These are phyloP conservation scores for Hygrocybe coccinea DNA, from an alignment of 768 basidiomycete species.

Conservation along the genomic window DNA sequence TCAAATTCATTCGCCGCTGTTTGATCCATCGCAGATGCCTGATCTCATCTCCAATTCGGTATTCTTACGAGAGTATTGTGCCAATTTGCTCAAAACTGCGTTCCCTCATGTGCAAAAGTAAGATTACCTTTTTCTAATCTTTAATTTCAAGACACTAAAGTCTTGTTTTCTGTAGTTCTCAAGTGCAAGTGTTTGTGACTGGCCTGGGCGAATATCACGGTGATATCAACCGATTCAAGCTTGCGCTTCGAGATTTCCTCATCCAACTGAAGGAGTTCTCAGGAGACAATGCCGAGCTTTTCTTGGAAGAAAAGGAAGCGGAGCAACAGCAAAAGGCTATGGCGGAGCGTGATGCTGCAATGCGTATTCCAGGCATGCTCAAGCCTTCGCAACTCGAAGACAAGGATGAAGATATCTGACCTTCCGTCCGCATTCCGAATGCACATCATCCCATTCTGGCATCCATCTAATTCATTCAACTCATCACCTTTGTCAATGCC, in stretches of 20 bases:
- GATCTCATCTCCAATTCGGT: slow-evolving; percentile 72
- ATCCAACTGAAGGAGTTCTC: slow-evolving; percentile 98
- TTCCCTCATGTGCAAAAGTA: slow-evolving; percentile 91
- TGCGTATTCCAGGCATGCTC: slow-evolving; percentile 96
- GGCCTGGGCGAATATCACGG: slow-evolving; percentile 67
- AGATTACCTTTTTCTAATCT: slow-evolving; percentile 24
- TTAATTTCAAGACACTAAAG: slow-evolving; percentile 8
- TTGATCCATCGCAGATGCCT: slow-evolving; percentile 67
- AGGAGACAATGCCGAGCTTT: slow-evolving; percentile 88
- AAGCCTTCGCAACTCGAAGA: slow-evolving; percentile 94
- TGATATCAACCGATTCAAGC: slow-evolving; percentile 88
- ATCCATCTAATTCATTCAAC: background rate
- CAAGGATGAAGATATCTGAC: slow-evolving; percentile 34
- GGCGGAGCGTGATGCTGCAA: slow-evolving; percentile 82
- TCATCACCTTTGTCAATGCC: background rate
- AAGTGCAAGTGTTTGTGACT: slow-evolving; percentile 65
- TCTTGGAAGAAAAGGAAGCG: slow-evolving; percentile 89
- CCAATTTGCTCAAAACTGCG: slow-evolving; percentile 77
- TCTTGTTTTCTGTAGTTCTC: slow-evolving; percentile 45
- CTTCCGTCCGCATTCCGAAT: background rate
- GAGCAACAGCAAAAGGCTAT: slow-evolving; percentile 74
- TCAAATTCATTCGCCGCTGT: slow-evolving; percentile 76
- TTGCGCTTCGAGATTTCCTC: slow-evolving; percentile 92
- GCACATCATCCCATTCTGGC: background rate
- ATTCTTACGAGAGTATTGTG: slow-evolving; percentile 82